phyloP scores from a whole-genome alignment of 352 stramenopile species.

The Phytopythium boreale region DNA sequence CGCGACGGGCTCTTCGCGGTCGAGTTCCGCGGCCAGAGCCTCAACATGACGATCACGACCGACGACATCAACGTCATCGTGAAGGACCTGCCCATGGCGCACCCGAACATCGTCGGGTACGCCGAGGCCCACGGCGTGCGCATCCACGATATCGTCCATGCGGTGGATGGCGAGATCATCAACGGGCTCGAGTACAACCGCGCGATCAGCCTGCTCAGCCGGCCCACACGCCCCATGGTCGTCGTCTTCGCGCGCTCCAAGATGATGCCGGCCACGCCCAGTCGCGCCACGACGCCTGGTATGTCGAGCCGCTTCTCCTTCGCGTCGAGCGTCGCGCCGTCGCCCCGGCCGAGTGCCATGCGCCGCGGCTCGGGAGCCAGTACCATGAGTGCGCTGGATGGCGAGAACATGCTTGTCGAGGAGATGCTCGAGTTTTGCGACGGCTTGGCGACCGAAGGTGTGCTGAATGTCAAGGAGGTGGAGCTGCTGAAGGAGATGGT shows the following conservation, averaged over 20 bases:
- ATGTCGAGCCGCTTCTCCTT: constrained; percentile 74
- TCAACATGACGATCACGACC: constrained; percentile 87
- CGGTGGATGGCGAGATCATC: constrained; percentile 75
- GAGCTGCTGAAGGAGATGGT: constrained; percentile 81
- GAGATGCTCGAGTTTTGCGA: constrained; percentile 89
- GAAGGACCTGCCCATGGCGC: constrained; percentile 76
- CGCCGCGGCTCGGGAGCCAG: constrained; percentile 45
- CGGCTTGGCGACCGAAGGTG: constrained; percentile 39
- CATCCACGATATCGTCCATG: constrained; percentile 78
- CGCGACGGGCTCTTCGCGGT: constrained; percentile 82
- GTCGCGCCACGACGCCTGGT: constrained; percentile 33
- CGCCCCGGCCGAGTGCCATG: constrained; percentile 35
- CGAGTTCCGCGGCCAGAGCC: constrained; percentile 70
- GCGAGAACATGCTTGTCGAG: constrained; percentile 65
- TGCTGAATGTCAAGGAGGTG: constrained; percentile 61
- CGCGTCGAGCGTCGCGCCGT: constrained; percentile 63
- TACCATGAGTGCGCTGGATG: constrained; percentile 43
- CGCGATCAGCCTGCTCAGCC: constrained; percentile 73
- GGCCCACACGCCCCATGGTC: constrained; percentile 61
- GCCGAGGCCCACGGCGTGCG: constrained; percentile 78
- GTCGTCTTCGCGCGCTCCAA: constrained; percentile 79
- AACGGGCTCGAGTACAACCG: constrained; percentile 80
- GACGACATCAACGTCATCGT: constrained; percentile 86
- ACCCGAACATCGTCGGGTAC: constrained; percentile 83
- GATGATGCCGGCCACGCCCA: constrained; percentile 45